These are phyloP conservation scores for Trichoderma reesei DNA, from an alignment of 495 filamentous ascomycete species.

Conservation along the genomic window DNA sequence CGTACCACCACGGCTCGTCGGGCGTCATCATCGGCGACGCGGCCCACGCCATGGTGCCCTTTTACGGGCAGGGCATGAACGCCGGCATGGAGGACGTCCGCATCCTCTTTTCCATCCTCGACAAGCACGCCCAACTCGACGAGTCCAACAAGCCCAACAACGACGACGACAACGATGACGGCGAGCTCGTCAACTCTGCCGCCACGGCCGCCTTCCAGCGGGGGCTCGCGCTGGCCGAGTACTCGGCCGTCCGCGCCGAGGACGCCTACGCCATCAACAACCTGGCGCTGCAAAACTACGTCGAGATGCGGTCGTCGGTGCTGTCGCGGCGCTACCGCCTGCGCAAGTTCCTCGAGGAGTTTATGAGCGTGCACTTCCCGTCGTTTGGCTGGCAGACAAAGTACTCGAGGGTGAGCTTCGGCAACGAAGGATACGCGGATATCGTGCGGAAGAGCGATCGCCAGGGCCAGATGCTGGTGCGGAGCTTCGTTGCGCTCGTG, in stretches of 20 bases:
- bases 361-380: constrained; percentile 65
- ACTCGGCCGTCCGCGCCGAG: constrained; percentile 56
- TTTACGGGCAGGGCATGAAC: constrained; percentile 87
- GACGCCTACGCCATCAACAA: constrained; percentile 91
- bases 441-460: constrained; percentile 55
- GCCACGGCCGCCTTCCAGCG: constrained; percentile 27
- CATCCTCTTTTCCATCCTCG: constrained; percentile 66
- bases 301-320: constrained; percentile 84
- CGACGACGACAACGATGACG: too few species aligned
- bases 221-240: constrained; percentile 56
- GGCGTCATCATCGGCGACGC: constrained; percentile 86
- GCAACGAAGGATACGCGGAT: constrained; percentile 81
- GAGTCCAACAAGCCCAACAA: constrained; percentile 13
- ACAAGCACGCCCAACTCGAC: constrained; percentile 43
- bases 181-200: constrained; percentile 11
- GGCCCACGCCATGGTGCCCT: constrained; percentile 95
- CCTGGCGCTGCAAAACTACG: constrained; percentile 80
- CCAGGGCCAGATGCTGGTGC: constrained; percentile 55
- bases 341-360: constrained; percentile 80
- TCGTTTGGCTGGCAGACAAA: constrained; percentile 78
- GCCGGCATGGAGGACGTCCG: constrained; percentile 75
- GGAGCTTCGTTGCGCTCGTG: constrained; percentile 20
- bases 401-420: constrained; percentile 88
- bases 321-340: constrained; percentile 62
- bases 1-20: constrained; percentile 70